Percentiles rank a stretch among this genome's conserved stretches.
Evolutionary conservation across 2,329 filamentous ascomycete species (phyloP).

Genomic region (Cordyceps javanica): DNA sequence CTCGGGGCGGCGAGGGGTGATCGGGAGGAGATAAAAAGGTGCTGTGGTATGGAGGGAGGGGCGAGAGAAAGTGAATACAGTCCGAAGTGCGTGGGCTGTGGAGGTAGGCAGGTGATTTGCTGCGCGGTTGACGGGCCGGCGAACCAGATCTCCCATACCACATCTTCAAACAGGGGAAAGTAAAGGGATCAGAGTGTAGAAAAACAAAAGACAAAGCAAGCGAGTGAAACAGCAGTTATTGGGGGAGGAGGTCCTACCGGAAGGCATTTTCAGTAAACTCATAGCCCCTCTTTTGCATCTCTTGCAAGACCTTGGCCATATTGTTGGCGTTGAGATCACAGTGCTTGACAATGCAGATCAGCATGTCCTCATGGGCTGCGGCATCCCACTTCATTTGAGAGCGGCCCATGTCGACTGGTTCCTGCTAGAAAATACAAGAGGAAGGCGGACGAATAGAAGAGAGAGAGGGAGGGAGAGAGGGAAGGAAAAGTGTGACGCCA

Average conservation of each 20-base stretch:
- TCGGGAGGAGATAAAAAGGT: not conserved
- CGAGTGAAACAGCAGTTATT: not conserved
- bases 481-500: not conserved
- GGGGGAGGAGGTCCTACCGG: conserved; percentile 26
- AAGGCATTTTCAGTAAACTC: conserved; percentile 35
- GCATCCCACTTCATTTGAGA: conserved; percentile 34
- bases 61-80: not conserved
- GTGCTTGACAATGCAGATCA: conserved; percentile 34
- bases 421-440: no score
- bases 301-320: conserved; percentile 30
- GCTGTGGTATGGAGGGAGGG: not conserved
- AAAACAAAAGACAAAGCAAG: not conserved
- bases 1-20: not conserved
- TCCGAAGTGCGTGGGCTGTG: not conserved
- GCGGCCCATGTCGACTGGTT: conserved; percentile 11
- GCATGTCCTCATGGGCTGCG: conserved; percentile 37
- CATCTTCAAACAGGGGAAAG: no score
- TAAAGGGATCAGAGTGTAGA: conserved; percentile 11
- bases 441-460: no score
- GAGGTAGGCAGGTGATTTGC: not conserved
- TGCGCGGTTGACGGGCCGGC: not conserved
- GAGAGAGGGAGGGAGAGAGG: not conserved
- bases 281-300: conserved; percentile 34
- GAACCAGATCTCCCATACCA: not conserved
- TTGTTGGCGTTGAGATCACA: conserved; percentile 27